These are phyloP conservation scores for Suillus ampliporus DNA, from an alignment of 768 basidiomycete species.

Conservation along the genomic window DNA sequence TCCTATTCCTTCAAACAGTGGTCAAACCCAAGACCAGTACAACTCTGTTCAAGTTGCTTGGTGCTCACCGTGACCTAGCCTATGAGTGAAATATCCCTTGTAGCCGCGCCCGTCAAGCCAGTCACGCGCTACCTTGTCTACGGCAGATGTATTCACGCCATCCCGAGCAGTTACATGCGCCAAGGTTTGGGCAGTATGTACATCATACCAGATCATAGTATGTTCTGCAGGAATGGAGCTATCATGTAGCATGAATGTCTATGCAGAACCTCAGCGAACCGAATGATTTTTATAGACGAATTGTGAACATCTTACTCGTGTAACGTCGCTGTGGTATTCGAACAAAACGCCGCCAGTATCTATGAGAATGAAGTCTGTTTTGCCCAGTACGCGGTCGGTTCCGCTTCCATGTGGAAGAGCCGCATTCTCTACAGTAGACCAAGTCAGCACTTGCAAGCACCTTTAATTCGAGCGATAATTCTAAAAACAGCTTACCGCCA, in stretches of 20 bases:
- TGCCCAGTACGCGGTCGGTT: constrained; percentile 62
- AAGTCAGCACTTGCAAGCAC: constrained; percentile 3
- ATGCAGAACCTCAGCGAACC: constrained; percentile 6
- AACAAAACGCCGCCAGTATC: constrained; percentile 75
- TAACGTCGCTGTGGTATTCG: constrained; percentile 81
- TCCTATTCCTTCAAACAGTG: constrained; percentile 67
- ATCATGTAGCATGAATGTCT: constrained; percentile 70
- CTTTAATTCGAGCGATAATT: background rate
- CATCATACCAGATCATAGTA: constrained; percentile 64
- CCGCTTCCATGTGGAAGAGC: constrained; percentile 86
- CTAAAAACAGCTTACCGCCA: constrained; percentile 58
- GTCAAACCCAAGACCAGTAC: constrained; percentile 14
- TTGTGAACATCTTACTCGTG: constrained; percentile 55
- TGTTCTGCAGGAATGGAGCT: constrained; percentile 61
- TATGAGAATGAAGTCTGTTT: constrained; percentile 72
- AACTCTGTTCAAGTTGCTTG: background rate
- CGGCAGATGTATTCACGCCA: constrained; percentile 54
- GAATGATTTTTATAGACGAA: background rate
- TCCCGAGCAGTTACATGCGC: constrained; percentile 55
- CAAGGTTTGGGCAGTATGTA: constrained; percentile 64
- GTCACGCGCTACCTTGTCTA: constrained; percentile 67
- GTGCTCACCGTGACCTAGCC: constrained; percentile 74
- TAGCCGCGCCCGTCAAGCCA: constrained; percentile 50
- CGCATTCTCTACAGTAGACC: constrained; percentile 66
- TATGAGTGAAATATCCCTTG: constrained; percentile 74